Percentiles rank a stretch among this genome's conserved stretches.
These are phyloP conservation scores for Fistulinella staudtii DNA, from an alignment of 1,284 basidiomycete genomes.

Conservation along the genomic window DNA sequence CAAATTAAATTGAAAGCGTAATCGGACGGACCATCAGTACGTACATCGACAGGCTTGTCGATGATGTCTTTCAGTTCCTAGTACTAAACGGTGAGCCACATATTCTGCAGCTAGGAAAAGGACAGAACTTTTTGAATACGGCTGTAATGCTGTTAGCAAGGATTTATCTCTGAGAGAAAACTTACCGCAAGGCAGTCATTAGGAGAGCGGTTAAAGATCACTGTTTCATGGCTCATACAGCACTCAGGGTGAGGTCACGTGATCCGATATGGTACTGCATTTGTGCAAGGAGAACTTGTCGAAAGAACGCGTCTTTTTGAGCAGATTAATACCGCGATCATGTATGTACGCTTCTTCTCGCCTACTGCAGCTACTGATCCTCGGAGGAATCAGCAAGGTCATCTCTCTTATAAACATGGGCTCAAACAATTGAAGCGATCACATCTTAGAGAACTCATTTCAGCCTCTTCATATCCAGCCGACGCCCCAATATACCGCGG, in stretches of 20 bases:
- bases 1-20: constrained; percentile 7
- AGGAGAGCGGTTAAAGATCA: constrained; percentile 6
- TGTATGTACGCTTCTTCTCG: too few relatives aligned
- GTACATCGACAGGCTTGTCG: constrained; percentile 59
- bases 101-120: constrained; percentile 3
- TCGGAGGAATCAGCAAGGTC: too few relatives aligned
- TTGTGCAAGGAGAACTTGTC: too few relatives aligned
- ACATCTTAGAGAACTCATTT: too few relatives aligned
- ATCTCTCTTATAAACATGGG: too few relatives aligned
- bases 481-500: background rate
- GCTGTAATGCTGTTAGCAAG: constrained; percentile 33
- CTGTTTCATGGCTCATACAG: too few relatives aligned
- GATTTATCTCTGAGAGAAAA: constrained; percentile 4
- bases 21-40: constrained; percentile 17
- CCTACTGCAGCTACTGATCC: too few relatives aligned
- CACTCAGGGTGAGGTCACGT: constrained; percentile 15
- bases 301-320: too few relatives aligned
- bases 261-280: background rate
- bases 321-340: too few relatives aligned
- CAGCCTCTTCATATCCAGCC: background rate
- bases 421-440: too few relatives aligned
- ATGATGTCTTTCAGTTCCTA: constrained; percentile 63
- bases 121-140: constrained; percentile 63
- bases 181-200: constrained; percentile 61
- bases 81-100: constrained; percentile 18